A percentile compares a stretch with the other conserved stretches of the same genome.
phyloP scores from a whole-genome alignment of 345 rosid genomes.

The Zanthoxylum bungeanum region DNA sequence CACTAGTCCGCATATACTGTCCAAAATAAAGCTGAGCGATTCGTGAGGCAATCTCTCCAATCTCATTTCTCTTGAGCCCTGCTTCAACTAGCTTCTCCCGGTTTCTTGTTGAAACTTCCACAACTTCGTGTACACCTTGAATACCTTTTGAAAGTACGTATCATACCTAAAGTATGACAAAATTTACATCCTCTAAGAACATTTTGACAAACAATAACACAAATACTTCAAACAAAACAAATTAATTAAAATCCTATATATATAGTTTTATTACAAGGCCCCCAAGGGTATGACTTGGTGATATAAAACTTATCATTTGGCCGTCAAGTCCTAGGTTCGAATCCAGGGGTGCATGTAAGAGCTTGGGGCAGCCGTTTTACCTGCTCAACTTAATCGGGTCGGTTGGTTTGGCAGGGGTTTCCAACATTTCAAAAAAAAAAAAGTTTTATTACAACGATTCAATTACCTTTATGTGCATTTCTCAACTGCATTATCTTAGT shows the following conservation, averaged over 20 bases:
- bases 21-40: constrained; percentile 94
- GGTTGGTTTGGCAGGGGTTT: no score
- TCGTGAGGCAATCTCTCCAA: constrained; percentile 93
- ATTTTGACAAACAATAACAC: neutral
- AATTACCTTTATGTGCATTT: neutral
- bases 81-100: constrained; percentile 85
- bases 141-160: constrained; percentile 88
- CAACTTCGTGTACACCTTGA: constrained; percentile 91
- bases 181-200: neutral
- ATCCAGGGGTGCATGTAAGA: no score
- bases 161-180: constrained; percentile 57
- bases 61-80: constrained; percentile 97
- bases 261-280: no score
- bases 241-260: neutral
- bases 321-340: no score
- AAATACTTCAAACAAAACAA: neutral
- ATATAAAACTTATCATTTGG: no score
- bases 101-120: constrained; percentile 98
- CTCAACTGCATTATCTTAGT: neutral
- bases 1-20: constrained; percentile 91
- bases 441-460: neutral
- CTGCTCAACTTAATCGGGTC: no score
- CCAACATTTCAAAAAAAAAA: no score
- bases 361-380: no score
- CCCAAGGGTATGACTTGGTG: no score